phyloP scores from a whole-genome alignment of 225 moss, liverwort and hornwort genomes.

The Ulota crispa region DNA sequence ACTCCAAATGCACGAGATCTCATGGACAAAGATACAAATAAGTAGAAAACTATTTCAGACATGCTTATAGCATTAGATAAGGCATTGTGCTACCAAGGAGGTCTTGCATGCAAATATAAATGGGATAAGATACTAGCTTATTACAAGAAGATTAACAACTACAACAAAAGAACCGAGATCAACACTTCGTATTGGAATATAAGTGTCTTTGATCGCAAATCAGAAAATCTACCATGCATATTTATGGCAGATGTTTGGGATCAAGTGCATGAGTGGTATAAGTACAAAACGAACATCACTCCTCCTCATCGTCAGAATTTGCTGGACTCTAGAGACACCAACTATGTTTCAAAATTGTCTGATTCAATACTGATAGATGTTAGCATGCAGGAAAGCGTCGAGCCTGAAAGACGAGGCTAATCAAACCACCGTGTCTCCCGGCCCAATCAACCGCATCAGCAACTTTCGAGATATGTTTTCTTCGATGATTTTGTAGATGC shows the following conservation, averaged over 20 bases:
- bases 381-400: not conserved
- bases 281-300: not conserved
- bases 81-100: not conserved
- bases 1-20: not conserved
- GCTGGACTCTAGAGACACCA: not conserved
- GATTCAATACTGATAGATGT: too few relatives aligned
- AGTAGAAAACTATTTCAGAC: not conserved
- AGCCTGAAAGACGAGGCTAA: too few relatives aligned
- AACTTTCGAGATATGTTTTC: too few relatives aligned
- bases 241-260: not conserved
- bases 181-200: not conserved
- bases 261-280: not conserved
- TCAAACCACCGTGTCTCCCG: too few relatives aligned
- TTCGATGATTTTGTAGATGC: too few relatives aligned
- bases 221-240: rapidly evolving
- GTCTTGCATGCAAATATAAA: not conserved
- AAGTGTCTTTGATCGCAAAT: not conserved
- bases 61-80: not conserved
- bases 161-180: not conserved
- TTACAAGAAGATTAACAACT: not conserved
- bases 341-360: not conserved
- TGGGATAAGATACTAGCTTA: not conserved
- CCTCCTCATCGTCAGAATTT: not conserved
- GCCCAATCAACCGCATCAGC: too few relatives aligned
- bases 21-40: not conserved